These are phyloP conservation scores for Hypoxylon cercidicola DNA, from an alignment of 495 filamentous ascomycete species.

Conservation along the genomic window DNA sequence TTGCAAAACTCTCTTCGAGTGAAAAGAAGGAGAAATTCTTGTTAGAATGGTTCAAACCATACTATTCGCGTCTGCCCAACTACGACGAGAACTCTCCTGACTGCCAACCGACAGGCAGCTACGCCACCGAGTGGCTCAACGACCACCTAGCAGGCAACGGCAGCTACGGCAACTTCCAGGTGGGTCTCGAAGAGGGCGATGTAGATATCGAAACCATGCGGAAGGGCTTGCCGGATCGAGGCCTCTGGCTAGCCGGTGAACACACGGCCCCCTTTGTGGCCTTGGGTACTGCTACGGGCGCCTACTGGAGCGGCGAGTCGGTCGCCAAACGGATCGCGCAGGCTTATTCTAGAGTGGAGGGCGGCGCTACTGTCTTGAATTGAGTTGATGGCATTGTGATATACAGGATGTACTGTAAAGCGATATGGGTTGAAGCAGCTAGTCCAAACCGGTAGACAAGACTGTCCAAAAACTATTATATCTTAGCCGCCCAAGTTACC, in stretches of 20 bases:
- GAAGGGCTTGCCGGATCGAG: conserved; percentile 71
- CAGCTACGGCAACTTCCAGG: conserved; percentile 91
- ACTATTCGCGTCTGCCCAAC: conserved; percentile 77
- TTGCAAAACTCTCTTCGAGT: conserved; percentile 49
- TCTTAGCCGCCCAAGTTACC: no score
- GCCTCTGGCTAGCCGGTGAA: conserved; percentile 93
- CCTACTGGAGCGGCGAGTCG: conserved; percentile 91
- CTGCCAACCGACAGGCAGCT: conserved; percentile 70
- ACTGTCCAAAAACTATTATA: no score
- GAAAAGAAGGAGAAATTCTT: conserved; percentile 58
- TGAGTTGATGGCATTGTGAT: not conserved
- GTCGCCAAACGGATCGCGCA: conserved; percentile 71
- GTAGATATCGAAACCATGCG: conserved; percentile 79
- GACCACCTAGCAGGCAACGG: conserved; percentile 89
- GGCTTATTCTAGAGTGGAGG: conserved; percentile 44
- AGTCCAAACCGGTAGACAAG: not conserved
- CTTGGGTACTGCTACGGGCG: conserved; percentile 86
- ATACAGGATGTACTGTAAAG: not conserved
- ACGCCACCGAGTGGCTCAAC: conserved; percentile 82
- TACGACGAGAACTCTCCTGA: conserved; percentile 63
- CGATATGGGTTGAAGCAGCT: not conserved
- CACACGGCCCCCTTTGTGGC: conserved; percentile 93
- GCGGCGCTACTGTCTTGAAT: conserved; percentile 22
- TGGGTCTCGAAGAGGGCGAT: conserved; percentile 76
- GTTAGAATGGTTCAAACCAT: conserved; percentile 73